A percentile compares a stretch with the other conserved stretches of the same genome.
Conservation (phyloP, 2,329 filamentous ascomycete genomes). For the Monosporascus ibericus region DNA sequence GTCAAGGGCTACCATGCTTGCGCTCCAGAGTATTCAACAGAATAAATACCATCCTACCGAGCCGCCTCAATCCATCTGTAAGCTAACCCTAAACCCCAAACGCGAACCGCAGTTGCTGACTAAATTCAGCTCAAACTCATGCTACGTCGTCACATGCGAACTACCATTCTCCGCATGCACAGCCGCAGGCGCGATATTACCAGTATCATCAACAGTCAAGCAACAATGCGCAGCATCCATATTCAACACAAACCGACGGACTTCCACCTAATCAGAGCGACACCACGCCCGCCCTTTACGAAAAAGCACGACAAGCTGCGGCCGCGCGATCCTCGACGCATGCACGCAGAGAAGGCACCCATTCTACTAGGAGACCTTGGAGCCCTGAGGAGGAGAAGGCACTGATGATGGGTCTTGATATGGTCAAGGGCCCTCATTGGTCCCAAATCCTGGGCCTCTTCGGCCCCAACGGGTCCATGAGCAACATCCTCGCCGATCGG, state of each 20-base stretch:
- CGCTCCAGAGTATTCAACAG: constrained; percentile 26
- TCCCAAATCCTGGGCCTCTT: constrained; percentile 84
- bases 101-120: constrained; percentile 4
- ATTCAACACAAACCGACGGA: constrained; percentile 22
- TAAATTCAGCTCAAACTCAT: constrained; percentile 14
- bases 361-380: constrained; percentile 71
- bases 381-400: constrained; percentile 85
- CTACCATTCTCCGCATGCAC: constrained; percentile 17
- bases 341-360: constrained; percentile 49
- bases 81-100: constrained; percentile 1
- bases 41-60: constrained; percentile 27
- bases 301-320: constrained; percentile 52
- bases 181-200: constrained; percentile 15
- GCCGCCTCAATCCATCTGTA: constrained; percentile 21
- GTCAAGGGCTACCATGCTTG: constrained; percentile 25
- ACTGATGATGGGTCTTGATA: constrained; percentile 79
- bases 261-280: constrained; percentile 52
- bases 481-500: constrained; percentile 77
- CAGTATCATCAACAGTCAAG: constrained; percentile 17
- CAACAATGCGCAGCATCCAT: constrained; percentile 11
- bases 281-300: constrained; percentile 50
- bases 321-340: constrained; percentile 51
- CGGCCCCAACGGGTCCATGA: constrained; percentile 71
- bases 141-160: constrained; percentile 12
- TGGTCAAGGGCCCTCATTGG: constrained; percentile 89